These are phyloP conservation scores for Alternaria conjuncta DNA, from an alignment of 2,329 filamentous ascomycete genomes.

Conservation along the genomic window DNA sequence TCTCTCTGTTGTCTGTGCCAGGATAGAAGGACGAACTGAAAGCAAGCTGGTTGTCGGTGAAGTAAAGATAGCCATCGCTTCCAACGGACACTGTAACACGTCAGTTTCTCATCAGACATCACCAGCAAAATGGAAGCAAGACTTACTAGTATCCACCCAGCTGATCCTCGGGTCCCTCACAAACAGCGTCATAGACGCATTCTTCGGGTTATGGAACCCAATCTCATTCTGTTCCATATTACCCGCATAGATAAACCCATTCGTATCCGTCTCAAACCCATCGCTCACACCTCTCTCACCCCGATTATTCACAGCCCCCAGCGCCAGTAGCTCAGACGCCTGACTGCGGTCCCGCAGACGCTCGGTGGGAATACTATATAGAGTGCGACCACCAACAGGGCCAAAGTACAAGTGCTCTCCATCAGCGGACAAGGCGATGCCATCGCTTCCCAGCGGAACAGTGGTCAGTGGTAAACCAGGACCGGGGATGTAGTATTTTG, in stretches of 20 bases:
- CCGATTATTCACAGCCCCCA: slow-evolving; percentile 51
- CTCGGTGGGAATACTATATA: slow-evolving; percentile 56
- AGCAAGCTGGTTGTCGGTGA: slow-evolving; percentile 60
- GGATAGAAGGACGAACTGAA: slow-evolving; percentile 47
- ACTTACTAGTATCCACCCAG: slow-evolving; percentile 57
- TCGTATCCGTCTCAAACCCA: slow-evolving; percentile 60
- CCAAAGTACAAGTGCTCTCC: slow-evolving; percentile 57
- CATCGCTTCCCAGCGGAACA: slow-evolving; percentile 56
- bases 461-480: slow-evolving; percentile 47
- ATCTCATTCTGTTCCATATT: slow-evolving; percentile 56
- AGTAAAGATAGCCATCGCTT: slow-evolving; percentile 60
- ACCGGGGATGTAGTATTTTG: slow-evolving; percentile 52
- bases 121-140: background rate
- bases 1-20: slow-evolving; percentile 52
- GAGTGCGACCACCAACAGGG: slow-evolving; percentile 51
- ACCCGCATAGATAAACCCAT: slow-evolving; percentile 57
- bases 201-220: slow-evolving; percentile 53
- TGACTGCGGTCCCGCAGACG: slow-evolving; percentile 49
- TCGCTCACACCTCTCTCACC: slow-evolving; percentile 60
- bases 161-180: slow-evolving; percentile 57
- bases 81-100: slow-evolving; percentile 42
- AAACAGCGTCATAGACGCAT: slow-evolving; percentile 53
- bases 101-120: background rate
- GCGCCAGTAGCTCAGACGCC: slow-evolving; percentile 53
- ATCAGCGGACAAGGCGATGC: slow-evolving; percentile 59